Evolutionary conservation across 78 protist genomes (phyloP).

Genomic region (Dictyostelium purpureum): DNA sequence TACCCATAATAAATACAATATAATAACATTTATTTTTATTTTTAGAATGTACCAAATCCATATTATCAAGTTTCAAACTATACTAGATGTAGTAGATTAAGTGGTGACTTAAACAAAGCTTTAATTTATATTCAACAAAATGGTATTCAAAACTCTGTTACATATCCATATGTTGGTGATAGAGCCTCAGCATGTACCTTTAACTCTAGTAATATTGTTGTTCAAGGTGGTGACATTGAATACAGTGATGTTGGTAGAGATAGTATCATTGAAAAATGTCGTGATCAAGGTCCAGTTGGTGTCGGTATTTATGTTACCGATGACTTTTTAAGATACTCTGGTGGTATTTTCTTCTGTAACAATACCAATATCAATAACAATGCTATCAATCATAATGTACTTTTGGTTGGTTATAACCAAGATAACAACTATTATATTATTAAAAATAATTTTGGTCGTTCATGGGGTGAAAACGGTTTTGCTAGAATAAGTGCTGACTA

Average conservation of each 20-base stretch:
- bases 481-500: conserved; percentile 37
- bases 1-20: too few species aligned
- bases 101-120: conserved; percentile 39
- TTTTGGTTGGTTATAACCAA: conserved; percentile 61
- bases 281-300: conserved; percentile 72
- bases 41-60: background rate
- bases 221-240: conserved; percentile 48
- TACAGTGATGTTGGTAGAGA: conserved; percentile 27
- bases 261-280: conserved; percentile 5
- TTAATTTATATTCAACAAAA: conserved; percentile 11
- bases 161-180: conserved; percentile 52
- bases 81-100: background rate
- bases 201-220: background rate
- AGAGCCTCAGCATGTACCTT: background rate
- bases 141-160: conserved; percentile 12
- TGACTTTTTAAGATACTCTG: conserved; percentile 29
- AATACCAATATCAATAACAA: background rate
- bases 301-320: conserved; percentile 34
- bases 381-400: conserved; percentile 47
- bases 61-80: background rate
- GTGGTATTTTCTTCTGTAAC: conserved; percentile 47
- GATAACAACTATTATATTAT: conserved; percentile 45
- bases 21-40: background rate
- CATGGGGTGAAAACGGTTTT: conserved; percentile 78
- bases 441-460: conserved; percentile 45